Conservation (phyloP, 2,329 filamentous ascomycete genomes). For the Xylariaceae sp. region DNA sequence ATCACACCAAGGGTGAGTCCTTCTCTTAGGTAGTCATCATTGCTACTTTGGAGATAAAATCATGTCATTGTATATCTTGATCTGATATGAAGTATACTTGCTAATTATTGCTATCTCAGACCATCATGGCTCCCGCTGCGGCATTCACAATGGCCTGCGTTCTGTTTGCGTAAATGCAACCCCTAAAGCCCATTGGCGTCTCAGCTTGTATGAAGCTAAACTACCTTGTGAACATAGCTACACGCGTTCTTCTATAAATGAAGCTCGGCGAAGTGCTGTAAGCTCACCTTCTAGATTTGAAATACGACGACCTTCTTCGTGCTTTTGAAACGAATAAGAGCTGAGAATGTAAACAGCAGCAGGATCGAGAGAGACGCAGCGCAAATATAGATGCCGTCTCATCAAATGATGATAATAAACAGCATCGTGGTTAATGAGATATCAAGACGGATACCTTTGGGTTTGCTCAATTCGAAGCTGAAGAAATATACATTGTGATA, state of each 20-base stretch:
- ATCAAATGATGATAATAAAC: too few relatives aligned
- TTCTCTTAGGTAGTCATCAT: neutral
- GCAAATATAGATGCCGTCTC: too few relatives aligned
- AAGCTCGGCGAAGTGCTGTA: slow-evolving; percentile 17
- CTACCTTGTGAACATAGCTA: slow-evolving; percentile 7
- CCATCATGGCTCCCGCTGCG: slow-evolving; percentile 15
- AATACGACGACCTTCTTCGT: neutral
- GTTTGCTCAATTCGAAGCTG: too few relatives aligned
- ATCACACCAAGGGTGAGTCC: slow-evolving; percentile 14
- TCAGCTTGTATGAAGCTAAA: neutral
- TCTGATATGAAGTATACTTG: neutral
- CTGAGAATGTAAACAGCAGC: slow-evolving; percentile 12
- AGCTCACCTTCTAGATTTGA: neutral
- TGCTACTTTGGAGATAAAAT: neutral
- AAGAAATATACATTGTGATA: too few relatives aligned
- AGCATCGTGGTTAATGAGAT: too few relatives aligned
- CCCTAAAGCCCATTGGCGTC: neutral
- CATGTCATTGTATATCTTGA: neutral
- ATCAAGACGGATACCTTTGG: too few relatives aligned
- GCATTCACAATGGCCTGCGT: slow-evolving; percentile 19
- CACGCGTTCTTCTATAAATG: slow-evolving; percentile 17
- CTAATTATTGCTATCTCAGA: slow-evolving; percentile 8
- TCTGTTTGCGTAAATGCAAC: slow-evolving; percentile 13
- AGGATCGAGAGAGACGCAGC: slow-evolving; percentile 9
- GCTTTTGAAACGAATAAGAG: too few relatives aligned